A percentile compares a stretch with the other conserved stretches of the same genome.
Evolutionary conservation across 495 filamentous ascomycete species (phyloP).

Genomic region (Cryomyces antarcticus): DNA sequence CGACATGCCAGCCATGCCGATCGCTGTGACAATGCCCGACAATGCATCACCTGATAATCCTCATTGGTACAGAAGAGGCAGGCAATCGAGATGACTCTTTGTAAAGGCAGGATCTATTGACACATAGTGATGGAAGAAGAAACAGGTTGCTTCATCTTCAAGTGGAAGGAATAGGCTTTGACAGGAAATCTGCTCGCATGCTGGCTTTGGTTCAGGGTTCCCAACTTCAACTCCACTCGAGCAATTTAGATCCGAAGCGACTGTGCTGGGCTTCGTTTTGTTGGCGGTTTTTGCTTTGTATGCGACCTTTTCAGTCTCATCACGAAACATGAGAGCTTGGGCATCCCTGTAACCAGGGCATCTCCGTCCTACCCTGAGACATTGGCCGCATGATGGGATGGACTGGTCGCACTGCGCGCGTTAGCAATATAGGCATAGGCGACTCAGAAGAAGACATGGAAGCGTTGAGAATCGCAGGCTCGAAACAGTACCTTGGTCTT

Average conservation of each 20-base stretch:
- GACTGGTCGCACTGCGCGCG: background rate
- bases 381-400: background rate
- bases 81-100: background rate
- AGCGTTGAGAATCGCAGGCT: background rate
- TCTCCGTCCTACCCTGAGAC: background rate
- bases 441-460: background rate
- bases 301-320: background rate
- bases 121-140: constrained; percentile 1
- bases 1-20: background rate
- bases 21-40: background rate
- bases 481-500: constrained; percentile 1
- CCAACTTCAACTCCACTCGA: no score
- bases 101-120: background rate
- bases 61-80: background rate
- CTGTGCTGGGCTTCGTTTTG: background rate
- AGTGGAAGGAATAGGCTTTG: background rate
- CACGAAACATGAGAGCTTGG: constrained; percentile 1
- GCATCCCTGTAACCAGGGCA: constrained; percentile 1
- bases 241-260: background rate
- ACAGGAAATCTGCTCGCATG: background rate
- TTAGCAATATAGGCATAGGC: background rate
- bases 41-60: background rate
- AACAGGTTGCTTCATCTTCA: background rate
- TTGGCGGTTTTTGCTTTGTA: background rate
- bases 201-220: no score